Conservation (phyloP, 176 grass and related monocot genomes). For the Luzula sylvatica region DNA sequence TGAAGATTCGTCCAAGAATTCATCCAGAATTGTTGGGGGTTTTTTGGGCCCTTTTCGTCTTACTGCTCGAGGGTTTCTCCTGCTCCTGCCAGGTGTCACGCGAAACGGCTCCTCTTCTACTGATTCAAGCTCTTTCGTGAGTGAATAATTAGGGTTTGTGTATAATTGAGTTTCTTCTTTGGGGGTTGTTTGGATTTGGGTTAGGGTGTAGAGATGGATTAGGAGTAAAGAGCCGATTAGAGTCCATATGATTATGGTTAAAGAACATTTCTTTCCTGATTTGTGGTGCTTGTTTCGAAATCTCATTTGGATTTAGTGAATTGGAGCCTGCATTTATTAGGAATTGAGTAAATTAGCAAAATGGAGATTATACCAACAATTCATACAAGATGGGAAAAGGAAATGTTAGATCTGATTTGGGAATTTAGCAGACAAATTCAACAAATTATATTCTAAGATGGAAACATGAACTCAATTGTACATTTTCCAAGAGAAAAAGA, state of each 20-base stretch:
- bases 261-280: conserved; percentile 16
- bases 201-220: conserved; percentile 48
- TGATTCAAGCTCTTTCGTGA: conserved; percentile 46
- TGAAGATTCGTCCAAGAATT: conserved; percentile 83
- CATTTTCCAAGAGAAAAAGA: neutral
- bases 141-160: conserved; percentile 7
- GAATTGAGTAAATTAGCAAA: conserved; percentile 6
- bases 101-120: conserved; percentile 68
- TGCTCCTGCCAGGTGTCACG: conserved; percentile 40
- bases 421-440: conserved; percentile 7
- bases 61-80: conserved; percentile 75
- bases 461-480: neutral
- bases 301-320: conserved; percentile 17
- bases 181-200: conserved; percentile 2
- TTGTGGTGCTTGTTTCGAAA: conserved; percentile 13
- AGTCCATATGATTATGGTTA: neutral
- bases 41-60: conserved; percentile 74
- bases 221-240: conserved; percentile 46
- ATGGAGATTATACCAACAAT: neutral
- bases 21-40: conserved; percentile 58
- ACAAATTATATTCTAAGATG: neutral
- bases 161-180: conserved; percentile 2
- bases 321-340: neutral
- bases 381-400: neutral
- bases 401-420: neutral